Conservation (phyloP, 768 basidiomycete species). For the Butyriboletus loyo region DNA sequence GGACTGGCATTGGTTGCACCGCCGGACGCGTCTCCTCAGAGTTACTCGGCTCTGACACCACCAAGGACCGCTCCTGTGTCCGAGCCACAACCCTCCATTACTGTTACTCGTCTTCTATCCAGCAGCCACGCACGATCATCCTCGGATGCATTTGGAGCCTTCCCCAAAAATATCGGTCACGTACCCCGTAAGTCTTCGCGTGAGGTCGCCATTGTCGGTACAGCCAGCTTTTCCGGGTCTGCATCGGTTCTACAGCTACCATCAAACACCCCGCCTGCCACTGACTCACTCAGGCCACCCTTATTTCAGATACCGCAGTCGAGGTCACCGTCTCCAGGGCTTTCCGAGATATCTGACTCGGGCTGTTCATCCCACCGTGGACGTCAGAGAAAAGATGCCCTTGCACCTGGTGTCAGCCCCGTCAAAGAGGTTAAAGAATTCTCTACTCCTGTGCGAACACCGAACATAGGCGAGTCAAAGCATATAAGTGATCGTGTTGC, state of each 20-base stretch:
- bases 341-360: constrained; percentile 32
- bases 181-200: constrained; percentile 44
- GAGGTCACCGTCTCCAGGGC: constrained; percentile 31
- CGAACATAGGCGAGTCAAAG: constrained; percentile 61
- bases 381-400: constrained; percentile 35
- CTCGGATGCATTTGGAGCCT: constrained; percentile 41
- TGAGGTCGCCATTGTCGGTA: constrained; percentile 53
- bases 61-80: constrained; percentile 47
- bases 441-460: constrained; percentile 44
- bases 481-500: constrained; percentile 59
- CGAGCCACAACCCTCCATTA: constrained; percentile 18
- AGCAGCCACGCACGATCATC: constrained; percentile 43
- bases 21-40: constrained; percentile 58
- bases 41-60: constrained; percentile 53
- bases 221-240: constrained; percentile 31
- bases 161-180: constrained; percentile 34
- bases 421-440: constrained; percentile 25
- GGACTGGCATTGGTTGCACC: constrained; percentile 70
- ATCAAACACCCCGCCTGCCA: constrained; percentile 28
- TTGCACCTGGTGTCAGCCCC: constrained; percentile 30
- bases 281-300: constrained; percentile 34
- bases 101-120: constrained; percentile 1
- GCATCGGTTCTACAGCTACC: constrained; percentile 27
- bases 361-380: constrained; percentile 27
- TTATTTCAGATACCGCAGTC: constrained; percentile 37